Evolutionary conservation across 148 eudicot genomes (phyloP).

Genomic region (Camellia lanceoleosa): DNA sequence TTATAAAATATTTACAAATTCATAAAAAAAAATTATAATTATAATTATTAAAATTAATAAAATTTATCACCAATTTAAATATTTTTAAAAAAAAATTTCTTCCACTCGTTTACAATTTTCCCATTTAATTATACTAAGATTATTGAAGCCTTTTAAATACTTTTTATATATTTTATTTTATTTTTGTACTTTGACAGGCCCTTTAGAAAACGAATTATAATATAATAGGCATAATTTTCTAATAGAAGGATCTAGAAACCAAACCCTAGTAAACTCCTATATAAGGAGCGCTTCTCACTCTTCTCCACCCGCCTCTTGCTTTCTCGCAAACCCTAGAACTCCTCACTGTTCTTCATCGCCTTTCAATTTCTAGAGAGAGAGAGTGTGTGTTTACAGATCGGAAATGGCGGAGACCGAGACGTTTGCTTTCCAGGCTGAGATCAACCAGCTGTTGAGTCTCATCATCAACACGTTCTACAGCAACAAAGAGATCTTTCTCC

Average conservation of each 20-base stretch:
- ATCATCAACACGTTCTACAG: slow-evolving; percentile 72
- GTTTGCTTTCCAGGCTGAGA: slow-evolving; percentile 77
- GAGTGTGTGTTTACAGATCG: not conserved
- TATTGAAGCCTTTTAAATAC: too few species aligned
- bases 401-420: slow-evolving; percentile 60
- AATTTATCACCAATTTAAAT: too few species aligned
- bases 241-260: slow-evolving; percentile 70
- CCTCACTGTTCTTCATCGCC: not conserved
- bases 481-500: slow-evolving; percentile 78
- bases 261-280: slow-evolving; percentile 51
- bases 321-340: slow-evolving; percentile 11
- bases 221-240: not conserved
- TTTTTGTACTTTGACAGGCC: too few species aligned
- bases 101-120: too few species aligned
- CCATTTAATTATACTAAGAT: too few species aligned
- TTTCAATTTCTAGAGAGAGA: slow-evolving; percentile 6
- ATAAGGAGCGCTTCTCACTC: slow-evolving; percentile 5
- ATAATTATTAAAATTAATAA: too few species aligned
- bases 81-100: too few species aligned
- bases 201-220: too few species aligned
- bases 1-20: too few species aligned
- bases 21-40: too few species aligned
- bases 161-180: too few species aligned
- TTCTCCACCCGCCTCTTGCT: slow-evolving; percentile 8
- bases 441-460: slow-evolving; percentile 67